A percentile compares a stretch with the other conserved stretches of the same genome.
Evolutionary conservation across 495 filamentous ascomycete genomes (phyloP).

Genomic region (Glonium stellatum): DNA sequence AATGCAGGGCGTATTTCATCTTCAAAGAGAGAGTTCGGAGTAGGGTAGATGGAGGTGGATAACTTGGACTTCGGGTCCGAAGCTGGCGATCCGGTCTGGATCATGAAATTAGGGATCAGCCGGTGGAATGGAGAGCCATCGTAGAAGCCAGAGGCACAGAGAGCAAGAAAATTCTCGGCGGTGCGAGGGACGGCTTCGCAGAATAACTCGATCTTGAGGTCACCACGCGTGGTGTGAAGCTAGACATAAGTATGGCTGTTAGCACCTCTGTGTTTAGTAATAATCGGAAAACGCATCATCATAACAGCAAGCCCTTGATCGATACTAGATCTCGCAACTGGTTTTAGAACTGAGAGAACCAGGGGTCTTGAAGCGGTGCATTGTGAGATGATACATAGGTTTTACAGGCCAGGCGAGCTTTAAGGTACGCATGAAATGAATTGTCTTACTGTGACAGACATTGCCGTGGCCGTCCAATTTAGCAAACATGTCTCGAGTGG

Average conservation of each 20-base stretch:
- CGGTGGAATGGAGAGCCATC: slow-evolving; percentile 87
- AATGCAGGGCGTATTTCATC: slow-evolving; percentile 88
- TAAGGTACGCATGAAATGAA: background rate
- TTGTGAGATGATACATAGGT: too few species aligned
- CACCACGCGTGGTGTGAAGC: slow-evolving; percentile 82
- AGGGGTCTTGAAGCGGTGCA: background rate
- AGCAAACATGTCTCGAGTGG: background rate
- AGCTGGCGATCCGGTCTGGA: slow-evolving; percentile 79
- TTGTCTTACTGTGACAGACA: slow-evolving; percentile 35
- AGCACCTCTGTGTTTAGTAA: background rate
- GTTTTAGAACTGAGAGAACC: slow-evolving; percentile 6
- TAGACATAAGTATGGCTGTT: slow-evolving; percentile 37
- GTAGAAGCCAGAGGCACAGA: slow-evolving; percentile 86
- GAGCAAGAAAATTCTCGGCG: slow-evolving; percentile 84
- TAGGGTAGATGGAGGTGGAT: slow-evolving; percentile 76
- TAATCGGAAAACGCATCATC: too few species aligned
- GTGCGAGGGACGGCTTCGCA: slow-evolving; percentile 92
- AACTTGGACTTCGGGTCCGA: slow-evolving; percentile 57
- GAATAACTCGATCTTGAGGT: slow-evolving; percentile 94
- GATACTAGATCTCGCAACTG: too few species aligned
- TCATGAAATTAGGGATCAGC: slow-evolving; percentile 80
- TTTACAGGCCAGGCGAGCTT: background rate
- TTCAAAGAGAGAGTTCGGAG: slow-evolving; percentile 56
- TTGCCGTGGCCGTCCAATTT: slow-evolving; percentile 3
- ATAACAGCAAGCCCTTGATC: too few species aligned